Conservation (phyloP, 2,329 filamentous ascomycete species). For the Calonectria crousiana region DNA sequence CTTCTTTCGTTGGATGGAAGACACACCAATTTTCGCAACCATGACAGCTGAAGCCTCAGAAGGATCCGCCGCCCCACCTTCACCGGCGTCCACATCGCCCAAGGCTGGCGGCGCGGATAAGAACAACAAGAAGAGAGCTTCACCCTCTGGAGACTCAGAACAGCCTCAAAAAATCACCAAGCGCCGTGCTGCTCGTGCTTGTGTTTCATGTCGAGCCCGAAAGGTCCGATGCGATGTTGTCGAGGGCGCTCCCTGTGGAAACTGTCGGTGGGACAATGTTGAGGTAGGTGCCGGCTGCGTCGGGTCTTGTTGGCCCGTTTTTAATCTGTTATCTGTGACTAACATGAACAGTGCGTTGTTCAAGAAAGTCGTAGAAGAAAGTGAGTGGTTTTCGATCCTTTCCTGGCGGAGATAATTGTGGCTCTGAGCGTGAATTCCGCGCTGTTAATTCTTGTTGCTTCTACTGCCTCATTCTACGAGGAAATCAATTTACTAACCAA, state of each 20-base stretch:
- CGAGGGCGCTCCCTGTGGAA: constrained; percentile 87
- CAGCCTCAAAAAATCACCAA: constrained; percentile 70
- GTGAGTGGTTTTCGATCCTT: constrained; percentile 64
- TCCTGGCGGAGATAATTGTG: constrained; percentile 16
- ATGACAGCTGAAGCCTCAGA: constrained; percentile 41
- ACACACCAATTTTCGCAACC: constrained; percentile 20
- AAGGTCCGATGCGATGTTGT: constrained; percentile 97
- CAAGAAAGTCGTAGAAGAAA: constrained; percentile 88
- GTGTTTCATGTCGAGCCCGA: constrained; percentile 86
- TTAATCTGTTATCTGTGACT: constrained; percentile 31
- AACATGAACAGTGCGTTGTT: constrained; percentile 67
- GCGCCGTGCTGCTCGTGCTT: constrained; percentile 90
- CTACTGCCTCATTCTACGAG: constrained; percentile 32
- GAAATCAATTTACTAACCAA: constrained; percentile 38
- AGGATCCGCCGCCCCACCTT: constrained; percentile 43
- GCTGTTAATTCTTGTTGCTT: constrained; percentile 20
- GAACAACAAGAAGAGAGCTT: constrained; percentile 51
- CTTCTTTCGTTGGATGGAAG: background rate
- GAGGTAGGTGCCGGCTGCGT: constrained; percentile 56
- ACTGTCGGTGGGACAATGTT: constrained; percentile 85
- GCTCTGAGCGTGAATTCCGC: constrained; percentile 5
- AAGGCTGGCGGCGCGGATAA: constrained; percentile 42
- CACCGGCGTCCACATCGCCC: constrained; percentile 45
- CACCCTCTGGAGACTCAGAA: constrained; percentile 45
- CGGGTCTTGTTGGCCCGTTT: constrained; percentile 24